Conservation (phyloP, 2,329 filamentous ascomycete species). For the Hypoxylon sp. region DNA sequence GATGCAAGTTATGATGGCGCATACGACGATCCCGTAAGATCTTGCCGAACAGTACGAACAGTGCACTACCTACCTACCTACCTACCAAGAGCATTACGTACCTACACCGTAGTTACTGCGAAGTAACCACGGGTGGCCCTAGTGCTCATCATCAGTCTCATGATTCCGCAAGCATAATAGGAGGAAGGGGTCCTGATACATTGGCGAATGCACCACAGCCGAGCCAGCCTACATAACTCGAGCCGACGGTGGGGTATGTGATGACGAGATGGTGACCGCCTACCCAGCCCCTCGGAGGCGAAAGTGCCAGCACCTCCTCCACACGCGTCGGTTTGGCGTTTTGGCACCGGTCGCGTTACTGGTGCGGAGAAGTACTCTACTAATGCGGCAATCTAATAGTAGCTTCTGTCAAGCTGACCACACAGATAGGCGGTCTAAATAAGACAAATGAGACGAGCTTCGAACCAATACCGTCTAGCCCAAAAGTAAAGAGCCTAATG, state of each 20-base stretch:
- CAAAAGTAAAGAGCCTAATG: constrained; percentile 11
- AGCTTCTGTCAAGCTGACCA: constrained; percentile 29
- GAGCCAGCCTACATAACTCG: constrained; percentile 11
- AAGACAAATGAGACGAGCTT: constrained; percentile 22
- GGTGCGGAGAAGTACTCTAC: constrained; percentile 26
- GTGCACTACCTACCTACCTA: no score
- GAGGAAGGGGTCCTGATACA: constrained; percentile 10
- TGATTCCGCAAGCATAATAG: constrained; percentile 13
- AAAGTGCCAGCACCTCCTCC: constrained; percentile 24
- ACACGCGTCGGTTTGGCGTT: constrained; percentile 43
- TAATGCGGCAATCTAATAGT: constrained; percentile 24
- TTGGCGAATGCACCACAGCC: constrained; percentile 5
- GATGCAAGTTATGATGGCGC: constrained; percentile 9
- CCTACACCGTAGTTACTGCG: constrained; percentile 22
- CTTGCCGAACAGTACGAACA: constrained; percentile 6
- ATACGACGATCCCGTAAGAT: constrained; percentile 21
- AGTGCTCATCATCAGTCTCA: constrained; percentile 8
- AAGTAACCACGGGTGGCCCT: constrained; percentile 11
- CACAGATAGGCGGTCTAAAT: constrained; percentile 9
- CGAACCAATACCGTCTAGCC: constrained; percentile 22
- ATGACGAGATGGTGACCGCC: constrained; percentile 24
- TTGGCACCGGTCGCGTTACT: constrained; percentile 28
- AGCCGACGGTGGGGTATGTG: constrained; percentile 33
- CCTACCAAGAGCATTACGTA: constrained; percentile 19
- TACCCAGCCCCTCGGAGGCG: constrained; percentile 34